Conservation (phyloP, 169 alveolate genomes). For the Cytauxzoon felis region DNA sequence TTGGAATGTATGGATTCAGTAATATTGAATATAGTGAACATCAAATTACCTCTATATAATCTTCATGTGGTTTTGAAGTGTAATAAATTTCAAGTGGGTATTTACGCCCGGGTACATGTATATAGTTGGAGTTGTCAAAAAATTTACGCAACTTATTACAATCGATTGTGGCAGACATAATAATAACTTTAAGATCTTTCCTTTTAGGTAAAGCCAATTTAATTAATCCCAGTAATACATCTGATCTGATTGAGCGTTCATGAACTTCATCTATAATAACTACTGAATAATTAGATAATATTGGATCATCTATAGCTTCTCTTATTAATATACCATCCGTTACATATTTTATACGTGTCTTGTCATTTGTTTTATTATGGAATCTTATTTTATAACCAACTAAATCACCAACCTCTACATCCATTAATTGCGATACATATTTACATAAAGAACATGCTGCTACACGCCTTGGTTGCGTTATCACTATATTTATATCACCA, state of each 20-base stretch:
- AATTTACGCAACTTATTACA: conserved; percentile 75
- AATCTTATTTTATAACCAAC: conserved; percentile 92
- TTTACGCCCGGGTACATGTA: conserved; percentile 38
- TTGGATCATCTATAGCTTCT: conserved; percentile 82
- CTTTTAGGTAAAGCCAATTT: conserved; percentile 73
- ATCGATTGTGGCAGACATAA: conserved; percentile 92
- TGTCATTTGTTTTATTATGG: conserved; percentile 76
- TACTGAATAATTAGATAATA: conserved; percentile 79
- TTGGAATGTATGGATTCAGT: too few species aligned
- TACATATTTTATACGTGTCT: conserved; percentile 86
- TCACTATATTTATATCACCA: conserved; percentile 65
- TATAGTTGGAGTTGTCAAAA: conserved; percentile 56
- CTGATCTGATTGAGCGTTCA: conserved; percentile 91
- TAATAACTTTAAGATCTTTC: conserved; percentile 81
- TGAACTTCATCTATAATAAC: conserved; percentile 93
- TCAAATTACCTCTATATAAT: conserved; percentile 43
- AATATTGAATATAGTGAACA: background rate
- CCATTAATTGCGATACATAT: conserved; percentile 82
- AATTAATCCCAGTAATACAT: conserved; percentile 85
- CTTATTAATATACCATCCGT: conserved; percentile 93
- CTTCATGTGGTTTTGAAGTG: conserved; percentile 47
- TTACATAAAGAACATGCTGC: conserved; percentile 89
- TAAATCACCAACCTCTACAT: conserved; percentile 77
- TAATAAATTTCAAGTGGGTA: conserved; percentile 47
- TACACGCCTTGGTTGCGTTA: conserved; percentile 89